Base-by-base conservation (phyloP, 192 early-diverging fungal genomes). In the Radiomyces spectabilis region DNA sequence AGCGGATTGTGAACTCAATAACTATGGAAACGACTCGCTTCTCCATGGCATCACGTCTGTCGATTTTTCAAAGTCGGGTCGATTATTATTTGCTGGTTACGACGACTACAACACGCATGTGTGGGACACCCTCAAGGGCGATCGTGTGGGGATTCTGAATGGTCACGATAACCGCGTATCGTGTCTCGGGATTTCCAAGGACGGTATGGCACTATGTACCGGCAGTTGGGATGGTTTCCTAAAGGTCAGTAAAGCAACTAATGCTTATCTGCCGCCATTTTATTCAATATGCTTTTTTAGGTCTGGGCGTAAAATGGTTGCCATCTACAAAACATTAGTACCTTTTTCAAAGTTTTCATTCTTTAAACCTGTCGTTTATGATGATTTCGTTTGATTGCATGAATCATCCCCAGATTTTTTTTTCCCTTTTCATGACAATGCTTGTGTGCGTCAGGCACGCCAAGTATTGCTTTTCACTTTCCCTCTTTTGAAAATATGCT, bases 91-190 rank as follows among this genome's bases (percentile, higher is more conserved):
- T 84, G 91, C 95, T 18, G 95, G 95, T 33, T 96, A 96, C 53
- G 95, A 98, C 59, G 93, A 98, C 63, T 96, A 91, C 72, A 96
- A 95, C 80, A 94, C 91, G 81, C 94, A 96, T 54, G 95, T 98
- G 5, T 98, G 95, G 95, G 95, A 98, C 66, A 92, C 93, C 25
- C 78, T 98, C 41, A 92, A 93, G 73, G 91, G 90, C 39, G 86
- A 94, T 45, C 76, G 93, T 40, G 92, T 96, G 15, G 92, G 93
- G 26, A 93, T 94, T 5, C 66, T 98, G 57, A 85, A 87, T 26
- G 85, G 85, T 34, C 95, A 98, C 66, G 95, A 96, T 45, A 98
- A 98, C 75, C 83, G 95, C 29, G 95, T 98, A 19, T 88, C 85
- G 48, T 98, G 95, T 72, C 73, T 98, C 34, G 95, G 95, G 39